Evolutionary conservation across 2,329 filamentous ascomycete genomes (phyloP).

Genomic region (Magnaporthiopsis incrustans): DNA sequence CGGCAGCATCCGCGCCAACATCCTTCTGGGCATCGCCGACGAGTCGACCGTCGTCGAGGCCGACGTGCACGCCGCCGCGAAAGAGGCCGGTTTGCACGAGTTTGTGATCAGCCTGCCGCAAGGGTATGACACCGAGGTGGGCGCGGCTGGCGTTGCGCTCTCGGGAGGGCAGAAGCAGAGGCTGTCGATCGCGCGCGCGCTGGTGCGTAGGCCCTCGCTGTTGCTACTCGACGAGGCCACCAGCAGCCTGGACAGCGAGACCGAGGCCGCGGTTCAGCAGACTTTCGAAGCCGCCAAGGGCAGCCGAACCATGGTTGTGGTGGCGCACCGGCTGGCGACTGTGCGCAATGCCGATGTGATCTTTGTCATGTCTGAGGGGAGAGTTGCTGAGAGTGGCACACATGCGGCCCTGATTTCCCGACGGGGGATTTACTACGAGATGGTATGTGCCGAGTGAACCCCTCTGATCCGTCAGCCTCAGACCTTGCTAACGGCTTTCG

Average conservation of each 20-base stretch:
- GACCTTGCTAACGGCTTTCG: not conserved
- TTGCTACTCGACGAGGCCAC: conserved; percentile 64
- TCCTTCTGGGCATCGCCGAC: conserved; percentile 44
- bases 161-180: conserved; percentile 61
- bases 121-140: conserved; percentile 6
- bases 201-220: conserved; percentile 52
- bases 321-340: conserved; percentile 34
- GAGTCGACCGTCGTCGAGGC: conserved; percentile 36
- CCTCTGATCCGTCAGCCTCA: too few relatives aligned
- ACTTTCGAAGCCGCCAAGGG: conserved; percentile 37
- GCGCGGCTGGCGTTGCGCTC: conserved; percentile 21
- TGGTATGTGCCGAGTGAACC: too few relatives aligned
- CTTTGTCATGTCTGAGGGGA: conserved; percentile 33
- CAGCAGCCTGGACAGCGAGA: conserved; percentile 52
- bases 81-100: conserved; percentile 60
- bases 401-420: conserved; percentile 25
- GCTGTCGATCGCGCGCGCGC: conserved; percentile 56
- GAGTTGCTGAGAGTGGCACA: conserved; percentile 31
- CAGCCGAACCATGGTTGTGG: conserved; percentile 29
- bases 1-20: conserved; percentile 59
- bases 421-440: conserved; percentile 7
- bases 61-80: conserved; percentile 42
- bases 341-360: conserved; percentile 35
- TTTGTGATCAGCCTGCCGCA: conserved; percentile 59
- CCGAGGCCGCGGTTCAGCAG: conserved; percentile 45